Conservation (phyloP, 2,329 filamentous ascomycete species). For the Gnomoniopsis sp. region DNA sequence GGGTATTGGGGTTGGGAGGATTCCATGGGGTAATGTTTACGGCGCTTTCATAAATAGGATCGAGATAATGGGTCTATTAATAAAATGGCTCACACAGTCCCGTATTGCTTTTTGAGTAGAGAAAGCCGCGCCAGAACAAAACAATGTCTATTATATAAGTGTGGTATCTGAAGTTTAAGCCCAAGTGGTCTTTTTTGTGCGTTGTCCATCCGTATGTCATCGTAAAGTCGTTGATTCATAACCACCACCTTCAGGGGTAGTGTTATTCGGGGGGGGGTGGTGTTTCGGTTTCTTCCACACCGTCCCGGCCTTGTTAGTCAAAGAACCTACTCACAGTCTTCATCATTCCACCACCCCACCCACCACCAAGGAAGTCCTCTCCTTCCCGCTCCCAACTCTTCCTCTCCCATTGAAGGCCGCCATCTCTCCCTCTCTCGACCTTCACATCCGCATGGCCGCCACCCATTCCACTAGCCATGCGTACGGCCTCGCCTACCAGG, state of each 20-base stretch:
- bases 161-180: conserved; percentile 12
- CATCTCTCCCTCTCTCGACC: conserved; percentile 33
- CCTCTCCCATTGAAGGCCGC: conserved; percentile 36
- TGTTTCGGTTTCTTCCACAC: neutral
- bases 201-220: neutral
- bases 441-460: conserved; percentile 21
- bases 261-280: neutral
- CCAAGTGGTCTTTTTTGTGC: neutral
- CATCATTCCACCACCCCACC: conserved; percentile 19
- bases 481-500: conserved; percentile 52
- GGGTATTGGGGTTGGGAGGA: neutral
- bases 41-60: neutral
- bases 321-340: conserved; percentile 30
- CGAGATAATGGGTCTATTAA: conserved; percentile 5
- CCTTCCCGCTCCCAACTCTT: conserved; percentile 32
- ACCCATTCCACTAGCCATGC: conserved; percentile 42
- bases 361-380: conserved; percentile 22
- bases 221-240: conserved; percentile 5
- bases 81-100: neutral
- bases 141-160: conserved; percentile 1
- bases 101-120: neutral
- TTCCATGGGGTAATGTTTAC: conserved; percentile 1
- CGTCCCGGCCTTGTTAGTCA: conserved; percentile 25
- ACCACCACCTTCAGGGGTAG: conserved; percentile 2
- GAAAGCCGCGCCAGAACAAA: neutral